Evolutionary conservation across 371 early-diverging fungal species (phyloP), one percentile per base, ranked within the genome.

Genomic region (Actinomucor elegans): DNA sequence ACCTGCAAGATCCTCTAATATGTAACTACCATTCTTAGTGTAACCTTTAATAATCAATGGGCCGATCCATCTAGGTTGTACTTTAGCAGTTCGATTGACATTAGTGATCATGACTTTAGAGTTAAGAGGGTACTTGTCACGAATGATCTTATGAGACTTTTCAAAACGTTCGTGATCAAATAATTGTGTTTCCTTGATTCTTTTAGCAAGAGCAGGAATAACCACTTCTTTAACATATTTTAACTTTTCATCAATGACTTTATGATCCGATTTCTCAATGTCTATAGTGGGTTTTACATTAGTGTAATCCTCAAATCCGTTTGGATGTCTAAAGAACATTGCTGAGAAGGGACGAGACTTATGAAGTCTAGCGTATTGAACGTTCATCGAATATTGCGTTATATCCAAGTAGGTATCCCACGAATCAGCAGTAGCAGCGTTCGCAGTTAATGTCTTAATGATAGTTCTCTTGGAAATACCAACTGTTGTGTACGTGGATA

Each of bases 281-380:
- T 11, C 5, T 10, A 20, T 1, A 2, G 24, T 14, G 14, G 37
- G 21, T 0, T 20, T 8, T 0, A 33, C 23, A 2, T 47, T 31
- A 3, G 50, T 18, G 31, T 43, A 49, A 11, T 57, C 57, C 15
- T 34, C 23, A 8, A 57, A 28, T 9, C 20, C 44, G 36, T 43
- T 49, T 9, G 50, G 44, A 15, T 33, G n/a, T 28, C 49, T 18
- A 31, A 44, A 34, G n/a, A 57, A 67, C 31, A 62, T 53, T 3
- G 51, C 37, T 1, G 46, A 6, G 20, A 31, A 51, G 2, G 57
- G 56, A 4, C 28, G 21, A 4, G 49, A 55, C 11, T 36, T 38
- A 17, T 55, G 52, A 7, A 60, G 2, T 18, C 54, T 29, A 0
- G 55, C 32, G 24, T 48, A 50, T 18, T 38, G 21, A 2, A 26